A percentile compares a stretch with the other conserved stretches of the same genome.
phyloP scores from a whole-genome alignment of 345 rosid species.

The Eucalyptus marginata region DNA sequence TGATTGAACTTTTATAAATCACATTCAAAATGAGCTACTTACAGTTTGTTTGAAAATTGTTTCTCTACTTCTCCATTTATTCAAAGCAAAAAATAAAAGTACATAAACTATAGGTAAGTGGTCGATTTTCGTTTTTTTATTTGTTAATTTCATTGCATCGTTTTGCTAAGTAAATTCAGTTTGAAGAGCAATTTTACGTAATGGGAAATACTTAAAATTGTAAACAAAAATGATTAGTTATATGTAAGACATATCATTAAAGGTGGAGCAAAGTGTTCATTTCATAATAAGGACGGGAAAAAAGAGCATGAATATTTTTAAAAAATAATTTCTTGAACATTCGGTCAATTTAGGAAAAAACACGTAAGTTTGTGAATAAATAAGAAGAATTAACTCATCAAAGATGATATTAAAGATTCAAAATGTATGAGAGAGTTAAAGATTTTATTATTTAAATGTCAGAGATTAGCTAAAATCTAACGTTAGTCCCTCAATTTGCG shows the following conservation, averaged over 20 bases:
- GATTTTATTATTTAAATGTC: not conserved
- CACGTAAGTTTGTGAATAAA: not conserved
- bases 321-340: not conserved
- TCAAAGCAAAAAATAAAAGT: not conserved
- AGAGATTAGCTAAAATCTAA: not conserved
- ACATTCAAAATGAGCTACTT: not conserved
- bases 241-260: not conserved
- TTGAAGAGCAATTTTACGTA: not conserved
- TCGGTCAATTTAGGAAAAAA: not conserved
- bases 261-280: not conserved
- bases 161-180: not conserved
- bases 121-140: not conserved
- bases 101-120: not conserved
- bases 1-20: not conserved
- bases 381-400: not conserved
- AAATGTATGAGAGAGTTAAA: not conserved
- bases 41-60: too few relatives aligned
- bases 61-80: not conserved
- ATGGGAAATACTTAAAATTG: not conserved
- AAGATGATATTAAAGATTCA: not conserved
- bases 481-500: not conserved
- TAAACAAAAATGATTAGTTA: not conserved
- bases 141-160: too few relatives aligned
- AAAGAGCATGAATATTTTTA: not conserved
- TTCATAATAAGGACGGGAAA: not conserved